Evolutionary conservation across 225 moss, liverwort and hornwort species (phyloP).

Genomic region (Neckera pumila): DNA sequence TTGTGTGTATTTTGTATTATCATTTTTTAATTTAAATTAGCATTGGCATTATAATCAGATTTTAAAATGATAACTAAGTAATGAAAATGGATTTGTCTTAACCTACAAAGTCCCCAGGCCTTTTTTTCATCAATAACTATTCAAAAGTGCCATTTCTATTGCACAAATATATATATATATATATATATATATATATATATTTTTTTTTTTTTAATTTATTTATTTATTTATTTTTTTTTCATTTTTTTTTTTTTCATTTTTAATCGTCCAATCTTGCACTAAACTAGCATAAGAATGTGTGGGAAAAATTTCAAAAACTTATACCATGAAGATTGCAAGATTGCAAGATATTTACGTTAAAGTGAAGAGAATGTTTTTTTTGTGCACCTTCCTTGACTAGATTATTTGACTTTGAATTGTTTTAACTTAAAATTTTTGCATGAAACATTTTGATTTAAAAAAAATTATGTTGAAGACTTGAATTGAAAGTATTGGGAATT

Average conservation of each 20-base stretch:
- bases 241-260: no score
- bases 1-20: no score
- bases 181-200: no score
- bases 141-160: background rate
- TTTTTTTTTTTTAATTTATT: no score
- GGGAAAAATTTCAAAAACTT: background rate
- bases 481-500: background rate
- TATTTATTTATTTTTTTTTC: no score
- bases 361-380: background rate
- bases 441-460: background rate
- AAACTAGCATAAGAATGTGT: background rate
- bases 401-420: background rate
- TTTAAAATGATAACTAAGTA: background rate
- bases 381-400: background rate
- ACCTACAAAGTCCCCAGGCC: accelerated
- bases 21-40: background rate
- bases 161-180: no score
- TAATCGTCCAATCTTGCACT: accelerated
- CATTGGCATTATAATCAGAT: background rate
- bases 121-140: background rate
- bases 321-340: accelerated
- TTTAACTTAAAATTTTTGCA: background rate
- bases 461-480: background rate
- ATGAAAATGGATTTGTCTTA: background rate
- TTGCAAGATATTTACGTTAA: background rate